These are phyloP conservation scores for Poa annua DNA, from an alignment of 176 grass and related monocot species.

Conservation along the genomic window DNA sequence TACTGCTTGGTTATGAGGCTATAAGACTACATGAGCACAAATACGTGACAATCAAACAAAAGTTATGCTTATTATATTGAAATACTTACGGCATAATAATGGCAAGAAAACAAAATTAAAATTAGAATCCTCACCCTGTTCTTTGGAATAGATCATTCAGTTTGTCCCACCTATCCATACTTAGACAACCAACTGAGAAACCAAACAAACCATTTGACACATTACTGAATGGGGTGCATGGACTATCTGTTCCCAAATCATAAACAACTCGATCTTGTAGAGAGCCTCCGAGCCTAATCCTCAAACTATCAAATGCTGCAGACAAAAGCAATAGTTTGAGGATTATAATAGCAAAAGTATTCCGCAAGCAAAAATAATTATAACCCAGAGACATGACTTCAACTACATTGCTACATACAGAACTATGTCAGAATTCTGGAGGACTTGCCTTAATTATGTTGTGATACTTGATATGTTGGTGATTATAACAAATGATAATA, in stretches of 20 bases:
- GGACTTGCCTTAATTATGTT: not conserved
- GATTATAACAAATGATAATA: not conserved
- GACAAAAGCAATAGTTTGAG: too few relatives aligned
- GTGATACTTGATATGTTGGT: not conserved
- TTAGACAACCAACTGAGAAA: constrained; percentile 85
- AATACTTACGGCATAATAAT: not conserved
- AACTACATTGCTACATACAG: not conserved
- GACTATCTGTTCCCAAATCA: constrained; percentile 59
- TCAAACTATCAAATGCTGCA: constrained; percentile 67
- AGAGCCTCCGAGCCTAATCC: constrained; percentile 79
- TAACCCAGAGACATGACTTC: not conserved
- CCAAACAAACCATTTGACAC: constrained; percentile 80
- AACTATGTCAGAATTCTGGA: constrained; percentile 3
- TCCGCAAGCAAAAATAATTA: not conserved
- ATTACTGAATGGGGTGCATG: constrained; percentile 73
- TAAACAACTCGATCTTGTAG: constrained; percentile 88
- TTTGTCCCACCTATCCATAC: constrained; percentile 89
- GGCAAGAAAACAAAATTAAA: not conserved
- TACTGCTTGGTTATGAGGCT: not conserved
- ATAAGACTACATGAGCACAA: not conserved
- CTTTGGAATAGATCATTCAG: constrained; percentile 75
- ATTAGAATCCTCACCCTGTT: constrained; percentile 65
- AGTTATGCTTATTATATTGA: constrained; percentile 5
- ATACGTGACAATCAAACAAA: not conserved
- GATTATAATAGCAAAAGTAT: not conserved